These are phyloP conservation scores for Coniella lustricola DNA, from an alignment of 2,329 filamentous ascomycete species.

Conservation along the genomic window DNA sequence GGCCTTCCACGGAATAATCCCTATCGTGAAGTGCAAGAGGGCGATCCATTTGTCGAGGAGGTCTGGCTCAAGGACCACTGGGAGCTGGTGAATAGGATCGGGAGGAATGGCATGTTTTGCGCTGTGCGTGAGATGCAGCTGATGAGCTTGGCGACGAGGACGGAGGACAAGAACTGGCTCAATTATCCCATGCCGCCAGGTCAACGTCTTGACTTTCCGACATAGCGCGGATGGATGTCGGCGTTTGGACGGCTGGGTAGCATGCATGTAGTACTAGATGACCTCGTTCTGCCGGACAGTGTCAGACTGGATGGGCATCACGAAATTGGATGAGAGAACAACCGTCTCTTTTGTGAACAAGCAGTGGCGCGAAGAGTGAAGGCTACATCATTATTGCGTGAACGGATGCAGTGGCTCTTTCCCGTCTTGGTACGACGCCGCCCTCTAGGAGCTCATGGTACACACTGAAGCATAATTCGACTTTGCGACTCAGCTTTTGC, in stretches of 20 bases:
- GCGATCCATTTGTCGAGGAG: slow-evolving; percentile 44
- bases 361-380: no score
- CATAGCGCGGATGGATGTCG: slow-evolving; percentile 3
- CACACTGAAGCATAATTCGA: neutral
- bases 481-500: neutral
- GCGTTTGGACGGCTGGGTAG: neutral
- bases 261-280: neutral
- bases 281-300: no score
- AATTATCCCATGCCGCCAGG: slow-evolving; percentile 28
- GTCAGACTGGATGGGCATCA: no score
- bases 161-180: slow-evolving; percentile 28
- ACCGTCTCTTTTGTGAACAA: no score
- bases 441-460: no score
- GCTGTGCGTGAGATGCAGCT: slow-evolving; percentile 43
- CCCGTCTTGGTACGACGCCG: no score
- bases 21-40: slow-evolving; percentile 52
- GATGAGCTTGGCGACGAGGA: slow-evolving; percentile 23
- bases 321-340: no score
- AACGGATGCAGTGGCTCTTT: no score
- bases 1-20: slow-evolving; percentile 54
- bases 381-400: no score
- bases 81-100: slow-evolving; percentile 35
- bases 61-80: slow-evolving; percentile 40
- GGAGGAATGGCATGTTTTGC: slow-evolving; percentile 48
- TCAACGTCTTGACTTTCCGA: slow-evolving; percentile 27